Evolutionary conservation across 208 protist genomes (phyloP), one percentile per base, ranked within the genome.

Genomic region (Acanthamoeba castellanii): DNA sequence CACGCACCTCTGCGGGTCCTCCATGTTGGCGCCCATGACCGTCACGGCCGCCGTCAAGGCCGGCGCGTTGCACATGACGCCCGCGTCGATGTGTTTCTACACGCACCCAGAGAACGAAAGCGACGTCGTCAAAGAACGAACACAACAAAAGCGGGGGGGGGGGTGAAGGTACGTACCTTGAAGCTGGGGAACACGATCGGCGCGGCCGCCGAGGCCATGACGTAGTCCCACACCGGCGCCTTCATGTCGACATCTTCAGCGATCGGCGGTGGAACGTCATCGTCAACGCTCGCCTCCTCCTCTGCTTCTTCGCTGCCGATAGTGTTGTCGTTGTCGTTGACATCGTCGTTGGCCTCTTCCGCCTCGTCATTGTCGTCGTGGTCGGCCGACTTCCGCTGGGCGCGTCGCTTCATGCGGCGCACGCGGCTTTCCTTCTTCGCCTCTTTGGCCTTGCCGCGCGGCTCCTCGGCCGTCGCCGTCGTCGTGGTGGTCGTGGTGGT

Each of bases 171-270:
- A 37, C 25, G 72, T 50, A 25, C 72, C 72, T 89, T 89, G 52
- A 89, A 89, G 82, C 52, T 68, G 18, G 82, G 82, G 55, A 89
- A 89, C 18, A 89, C 47, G 82, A 89, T 89, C 11, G 82, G 82
- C 27, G 82, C 82, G 32, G 82, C 82, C n/a, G 82, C 82, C 11
- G 82, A 89, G 6, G 82, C 82, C 82, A 89, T 57, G 32, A 89
- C 82, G 50, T 66, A 89, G 27, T 89, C 82, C 82, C 82, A 89
- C 14, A 66, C 82, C 6, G 55, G 82, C 27, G 82, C 47, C 20
- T 25, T 20, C 82, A 57, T 6, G 2, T 57, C 47, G 30, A 47
- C 82, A 22, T 89, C 82, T 1, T 89, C 52, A 47, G 55, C 82
- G 13, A 66, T 59, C 4, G 47, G 64, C 52, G 42, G 32, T 8